Evolutionary conservation across 2,329 filamentous ascomycete species (phyloP), one percentile per base, ranked within the genome.

Genomic region (Pseudogymnoascus sp.): DNA sequence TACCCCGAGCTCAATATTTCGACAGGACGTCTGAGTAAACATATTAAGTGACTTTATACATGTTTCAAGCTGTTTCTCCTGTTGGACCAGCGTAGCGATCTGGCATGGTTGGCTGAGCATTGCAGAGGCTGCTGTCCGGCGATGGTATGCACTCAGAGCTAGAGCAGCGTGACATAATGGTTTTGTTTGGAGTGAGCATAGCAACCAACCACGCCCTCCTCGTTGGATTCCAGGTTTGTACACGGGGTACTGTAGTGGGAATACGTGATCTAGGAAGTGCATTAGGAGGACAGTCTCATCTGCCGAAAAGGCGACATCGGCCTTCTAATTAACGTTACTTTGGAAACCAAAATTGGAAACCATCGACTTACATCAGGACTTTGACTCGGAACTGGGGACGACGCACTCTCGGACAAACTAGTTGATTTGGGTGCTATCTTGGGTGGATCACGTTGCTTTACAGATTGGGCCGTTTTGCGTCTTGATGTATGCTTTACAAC

Each of bases 211-310:
- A 52, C 82, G 79, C 14, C 84, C 85, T 14, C 82, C 81, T 60
- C 81, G 76, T 1, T 81, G 74, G 6, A 85, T 69, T 0, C 76
- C 74, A 0, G 85, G 84, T 2, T 78, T 78, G 70, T 87, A 88
- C 70, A 86, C 83, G 2, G 85, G 85, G 68, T 84, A 87, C 1
- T 87, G 74, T 64, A 85, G 81, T 0, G 84, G 84, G 65, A 87
- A 82, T 16, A 86, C 78, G 66, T 82, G 80, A 69, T 88, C 85
- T 49, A 87, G 76, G 68, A 86, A 88, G 63, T 83, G 77, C 79
- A 84, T 83, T 63, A 82, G 72, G 45, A 80, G 63, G 12, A 63
- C 21, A n/a, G 66, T 61, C 16, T 69, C 66, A 19, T 65, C 60
- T 3, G 33, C 39, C 12, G 67, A 61, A 10, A 66, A 61, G 2